phyloP scores from a whole-genome alignment of 805 yeast species.

The Kodamaea kakaduensis region DNA sequence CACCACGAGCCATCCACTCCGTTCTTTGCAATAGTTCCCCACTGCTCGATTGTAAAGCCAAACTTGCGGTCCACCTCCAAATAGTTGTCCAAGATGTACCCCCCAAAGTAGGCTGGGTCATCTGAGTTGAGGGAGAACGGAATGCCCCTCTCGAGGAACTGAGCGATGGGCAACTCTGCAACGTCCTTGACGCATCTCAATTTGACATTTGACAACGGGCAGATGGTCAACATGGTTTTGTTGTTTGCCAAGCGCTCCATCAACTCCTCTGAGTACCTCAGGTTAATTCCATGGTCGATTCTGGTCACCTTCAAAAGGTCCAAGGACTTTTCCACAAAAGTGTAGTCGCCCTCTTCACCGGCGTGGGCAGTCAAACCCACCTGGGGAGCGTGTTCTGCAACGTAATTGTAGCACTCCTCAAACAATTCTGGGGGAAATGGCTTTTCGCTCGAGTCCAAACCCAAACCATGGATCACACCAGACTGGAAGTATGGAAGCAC shows the following conservation, averaged over 20 bases:
- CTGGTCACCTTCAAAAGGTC: conserved; percentile 53
- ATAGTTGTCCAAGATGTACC: conserved; percentile 60
- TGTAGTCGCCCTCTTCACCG: conserved; percentile 83
- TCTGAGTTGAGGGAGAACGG: conserved; percentile 76
- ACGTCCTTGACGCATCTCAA: conserved; percentile 70
- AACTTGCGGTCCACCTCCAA: conserved; percentile 61
- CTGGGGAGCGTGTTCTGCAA: conserved; percentile 46
- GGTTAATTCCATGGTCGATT: conserved; percentile 78
- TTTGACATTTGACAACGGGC: conserved; percentile 76
- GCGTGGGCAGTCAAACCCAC: conserved; percentile 79
- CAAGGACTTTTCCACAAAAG: conserved; percentile 56
- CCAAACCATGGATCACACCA: conserved; percentile 60
- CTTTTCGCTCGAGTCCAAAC: conserved; percentile 76
- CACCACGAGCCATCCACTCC: conserved; percentile 75
- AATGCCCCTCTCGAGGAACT: conserved; percentile 56
- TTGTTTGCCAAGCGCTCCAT: conserved; percentile 54
- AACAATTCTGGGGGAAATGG: conserved; percentile 75
- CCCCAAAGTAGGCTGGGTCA: conserved; percentile 48
- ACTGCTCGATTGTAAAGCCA: conserved; percentile 54
- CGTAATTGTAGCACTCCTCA: conserved; percentile 53
- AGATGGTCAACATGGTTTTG: conserved; percentile 60
- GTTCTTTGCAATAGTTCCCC: conserved; percentile 62
- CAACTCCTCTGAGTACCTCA: conserved; percentile 50
- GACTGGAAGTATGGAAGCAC: conserved; percentile 48
- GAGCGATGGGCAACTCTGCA: conserved; percentile 59